phyloP scores from a whole-genome alignment of 179 eudicot species.

The Camellia oleifera region DNA sequence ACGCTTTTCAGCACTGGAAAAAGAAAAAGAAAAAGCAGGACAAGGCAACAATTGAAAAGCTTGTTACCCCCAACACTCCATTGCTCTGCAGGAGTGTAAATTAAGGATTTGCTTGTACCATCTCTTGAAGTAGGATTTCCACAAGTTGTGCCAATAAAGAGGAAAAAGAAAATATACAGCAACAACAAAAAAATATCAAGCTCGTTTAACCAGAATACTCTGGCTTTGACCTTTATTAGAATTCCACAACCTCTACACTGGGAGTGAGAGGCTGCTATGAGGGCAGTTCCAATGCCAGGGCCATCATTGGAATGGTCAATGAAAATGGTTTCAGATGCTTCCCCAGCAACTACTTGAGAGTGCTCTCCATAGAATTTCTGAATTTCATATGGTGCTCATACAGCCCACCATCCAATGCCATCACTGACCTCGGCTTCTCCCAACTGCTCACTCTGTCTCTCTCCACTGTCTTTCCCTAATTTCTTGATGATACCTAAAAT shows the following conservation, averaged over 20 bases:
- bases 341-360: slow-evolving; percentile 69
- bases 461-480: slow-evolving; percentile 25
- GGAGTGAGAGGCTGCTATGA: slow-evolving; percentile 89
- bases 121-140: not conserved
- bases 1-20: not conserved
- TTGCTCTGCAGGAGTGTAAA: not conserved
- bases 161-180: not conserved
- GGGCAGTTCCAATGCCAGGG: slow-evolving; percentile 90
- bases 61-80: not conserved
- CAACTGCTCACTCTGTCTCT: slow-evolving; percentile 62
- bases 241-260: slow-evolving; percentile 49
- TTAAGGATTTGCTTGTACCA: not conserved
- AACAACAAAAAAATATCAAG: not conserved
- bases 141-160: not conserved
- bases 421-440: slow-evolving; percentile 57
- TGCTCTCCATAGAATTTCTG: slow-evolving; percentile 64
- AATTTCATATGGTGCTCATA: slow-evolving; percentile 84
- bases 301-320: slow-evolving; percentile 77
- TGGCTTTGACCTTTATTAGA: slow-evolving; percentile 11
- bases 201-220: not conserved
- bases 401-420: slow-evolving; percentile 87
- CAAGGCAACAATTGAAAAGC: too few relatives aligned
- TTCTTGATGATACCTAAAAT: slow-evolving; percentile 80
- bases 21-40: not conserved
- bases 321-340: slow-evolving; percentile 50